Base-by-base conservation (phyloP, 176 grass and related monocot species). In the Miscanthus lutarioriparius region DNA sequence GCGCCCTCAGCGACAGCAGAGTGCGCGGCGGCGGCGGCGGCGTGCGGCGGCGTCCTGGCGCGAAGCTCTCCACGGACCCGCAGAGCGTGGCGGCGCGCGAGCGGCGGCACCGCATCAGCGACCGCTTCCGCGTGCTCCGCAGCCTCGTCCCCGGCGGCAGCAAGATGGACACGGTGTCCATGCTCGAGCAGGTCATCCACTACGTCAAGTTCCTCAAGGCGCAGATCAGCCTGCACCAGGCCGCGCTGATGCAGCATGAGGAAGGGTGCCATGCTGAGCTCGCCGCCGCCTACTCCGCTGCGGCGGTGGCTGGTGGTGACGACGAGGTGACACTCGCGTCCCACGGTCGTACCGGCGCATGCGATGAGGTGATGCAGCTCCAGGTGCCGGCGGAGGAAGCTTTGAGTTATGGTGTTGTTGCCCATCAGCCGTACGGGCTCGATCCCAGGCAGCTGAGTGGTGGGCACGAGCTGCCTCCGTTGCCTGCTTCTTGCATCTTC, bases 101-200 rank as follows among this genome's bases (percentile, higher is more conserved):
- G 85, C 87, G 96, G 10, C 49, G 96, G 32, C 93, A 98, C 83
- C 89, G 96, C 17, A 98, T 98, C 81, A 98, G 96, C 54, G 96
- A 98, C 77, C 91, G 96, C 71, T 98, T 98, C 86, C 80, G 91
- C 58, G 90, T 94, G 78, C 87, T 97, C 43, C 90, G 90, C 86
- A 94, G 87, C 87, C 87, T 97, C 45, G 96, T 98, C 28, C 93
- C 96, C 8, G 96, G 96, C 2, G 93, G 96, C 47, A 98, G 82
- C 93, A 98, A 98, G 84, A 93, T 98, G 96, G 96, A 98, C 68
- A 98, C 93, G 7, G 96, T 98, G 28, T 93, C 96, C 48, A 98
- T 98, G 93, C 93, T 98, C 10, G 96, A 98, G 86, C 92, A 98
- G 71, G 93, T 93, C 74, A 98, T 98, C 87, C 91, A 98, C 85